Percentiles rank a stretch among this genome's conserved stretches.
Evolutionary conservation across 1,284 basidiomycete species (phyloP).

Genomic region (Mycena citricolor): DNA sequence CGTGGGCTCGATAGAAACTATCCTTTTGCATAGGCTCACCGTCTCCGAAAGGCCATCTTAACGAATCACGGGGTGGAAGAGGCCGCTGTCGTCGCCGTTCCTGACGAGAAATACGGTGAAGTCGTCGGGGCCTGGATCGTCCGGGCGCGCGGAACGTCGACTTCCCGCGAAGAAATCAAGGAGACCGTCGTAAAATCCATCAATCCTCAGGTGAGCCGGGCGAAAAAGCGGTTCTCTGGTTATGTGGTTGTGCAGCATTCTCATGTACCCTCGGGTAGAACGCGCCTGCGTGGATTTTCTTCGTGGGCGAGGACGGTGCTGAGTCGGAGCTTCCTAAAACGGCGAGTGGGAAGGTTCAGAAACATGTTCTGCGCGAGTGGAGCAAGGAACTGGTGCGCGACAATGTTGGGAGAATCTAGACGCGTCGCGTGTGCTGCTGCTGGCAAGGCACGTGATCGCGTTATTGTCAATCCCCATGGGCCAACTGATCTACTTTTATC

Average conservation of each 20-base stretch:
- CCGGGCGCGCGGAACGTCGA: slow-evolving; percentile 40
- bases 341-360: slow-evolving; percentile 86
- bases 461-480: too few relatives aligned
- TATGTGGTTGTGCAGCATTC: not conserved
- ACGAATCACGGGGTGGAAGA: slow-evolving; percentile 65
- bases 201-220: slow-evolving; percentile 76
- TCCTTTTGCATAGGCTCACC: too few relatives aligned
- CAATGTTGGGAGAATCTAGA: slow-evolving; percentile 35
- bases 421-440: too few relatives aligned
- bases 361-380: slow-evolving; percentile 67
- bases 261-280: slow-evolving; percentile 53
- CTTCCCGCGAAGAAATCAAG: slow-evolving; percentile 54
- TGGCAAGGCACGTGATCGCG: too few relatives aligned
- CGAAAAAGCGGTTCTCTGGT: too few relatives aligned
- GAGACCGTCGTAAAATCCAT: slow-evolving; percentile 54
- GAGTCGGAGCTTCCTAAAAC: slow-evolving; percentile 76
- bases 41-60: slow-evolving; percentile 40
- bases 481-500: too few relatives aligned
- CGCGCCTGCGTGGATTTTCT: slow-evolving; percentile 82
- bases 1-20: too few relatives aligned
- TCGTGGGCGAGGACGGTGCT: slow-evolving; percentile 64
- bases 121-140: slow-evolving; percentile 79
- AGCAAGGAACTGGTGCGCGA: slow-evolving; percentile 47
- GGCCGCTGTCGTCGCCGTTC: slow-evolving; percentile 75
- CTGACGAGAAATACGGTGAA: slow-evolving; percentile 70